These are phyloP conservation scores for Talaromyces sp. DNA, from an alignment of 2,329 filamentous ascomycete species.

Conservation along the genomic window DNA sequence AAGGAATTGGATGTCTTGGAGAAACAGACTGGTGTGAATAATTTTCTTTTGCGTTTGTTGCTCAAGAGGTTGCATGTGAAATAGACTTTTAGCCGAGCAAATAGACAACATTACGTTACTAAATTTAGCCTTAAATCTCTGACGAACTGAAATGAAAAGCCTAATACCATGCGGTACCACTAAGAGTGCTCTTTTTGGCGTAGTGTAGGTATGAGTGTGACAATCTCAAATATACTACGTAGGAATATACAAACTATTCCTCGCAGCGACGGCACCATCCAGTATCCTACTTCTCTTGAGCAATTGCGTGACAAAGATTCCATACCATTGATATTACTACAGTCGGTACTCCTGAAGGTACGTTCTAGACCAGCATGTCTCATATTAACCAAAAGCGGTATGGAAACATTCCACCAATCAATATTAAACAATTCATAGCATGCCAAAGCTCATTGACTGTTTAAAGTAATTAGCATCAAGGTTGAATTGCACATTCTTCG, in stretches of 20 bases:
- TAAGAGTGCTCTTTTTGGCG: too few relatives aligned
- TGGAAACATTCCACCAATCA: neutral
- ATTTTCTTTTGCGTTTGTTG: neutral
- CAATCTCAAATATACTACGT: too few relatives aligned
- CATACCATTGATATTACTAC: neutral
- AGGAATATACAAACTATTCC: too few relatives aligned
- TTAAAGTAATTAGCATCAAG: neutral
- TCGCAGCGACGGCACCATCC: neutral
- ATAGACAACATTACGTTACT: neutral
- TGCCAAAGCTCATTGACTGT: neutral
- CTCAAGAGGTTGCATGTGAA: neutral
- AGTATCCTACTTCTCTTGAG: neutral
- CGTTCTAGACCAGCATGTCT: neutral
- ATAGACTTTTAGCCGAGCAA: neutral
- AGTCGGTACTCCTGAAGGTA: neutral
- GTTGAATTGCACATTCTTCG: neutral
- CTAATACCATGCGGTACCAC: too few relatives aligned
- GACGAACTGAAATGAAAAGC: too few relatives aligned
- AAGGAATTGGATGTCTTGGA: neutral
- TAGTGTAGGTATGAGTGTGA: too few relatives aligned
- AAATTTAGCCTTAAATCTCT: too few relatives aligned
- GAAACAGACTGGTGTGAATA: neutral
- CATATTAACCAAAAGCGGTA: neutral
- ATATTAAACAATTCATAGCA: neutral
- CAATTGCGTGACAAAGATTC: neutral